These are phyloP conservation scores for Scopulariopsis brevicaulis DNA, from an alignment of 2,329 filamentous ascomycete species.

Conservation along the genomic window DNA sequence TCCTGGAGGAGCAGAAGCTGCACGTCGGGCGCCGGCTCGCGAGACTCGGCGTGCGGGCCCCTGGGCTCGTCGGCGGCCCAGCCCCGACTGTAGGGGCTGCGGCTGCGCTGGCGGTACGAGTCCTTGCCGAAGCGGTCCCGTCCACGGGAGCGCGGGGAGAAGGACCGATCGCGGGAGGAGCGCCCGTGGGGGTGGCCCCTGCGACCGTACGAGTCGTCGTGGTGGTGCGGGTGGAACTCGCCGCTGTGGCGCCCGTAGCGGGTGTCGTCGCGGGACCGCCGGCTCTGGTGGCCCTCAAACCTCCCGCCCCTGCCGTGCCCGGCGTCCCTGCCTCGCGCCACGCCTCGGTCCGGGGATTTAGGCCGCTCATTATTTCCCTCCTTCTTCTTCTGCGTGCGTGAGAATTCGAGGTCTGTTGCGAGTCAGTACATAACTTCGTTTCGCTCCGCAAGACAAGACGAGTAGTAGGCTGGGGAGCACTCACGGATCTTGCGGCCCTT, in stretches of 20 bases:
- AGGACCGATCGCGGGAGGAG: conserved; percentile 49
- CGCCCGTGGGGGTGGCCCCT: conserved; percentile 27
- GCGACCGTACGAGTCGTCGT: conserved; percentile 42
- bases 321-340: conserved; percentile 20
- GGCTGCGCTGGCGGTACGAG: conserved; percentile 56
- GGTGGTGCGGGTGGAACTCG: conserved; percentile 36
- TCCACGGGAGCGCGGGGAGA: conserved; percentile 42
- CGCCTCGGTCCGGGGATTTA: conserved; percentile 45
- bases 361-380: conserved; percentile 44
- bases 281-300: conserved; percentile 25
- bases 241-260: conserved; percentile 52
- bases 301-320: background rate
- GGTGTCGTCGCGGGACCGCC: conserved; percentile 33
- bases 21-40: conserved; percentile 60
- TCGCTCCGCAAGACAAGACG: background rate
- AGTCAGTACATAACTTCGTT: conserved; percentile 2
- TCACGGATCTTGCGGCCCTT: conserved; percentile 89
- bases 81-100: conserved; percentile 65
- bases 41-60: background rate
- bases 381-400: conserved; percentile 68
- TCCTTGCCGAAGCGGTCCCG: conserved; percentile 27
- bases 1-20: conserved; percentile 77
- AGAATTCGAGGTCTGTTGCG: conserved; percentile 69
- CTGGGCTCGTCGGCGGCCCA: conserved; percentile 55
- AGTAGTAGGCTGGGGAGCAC: conserved; percentile 20